A percentile compares a stretch with the other conserved stretches of the same genome.
Conservation (phyloP, 495 filamentous ascomycete species). For the Aspergillus haitiensis region DNA sequence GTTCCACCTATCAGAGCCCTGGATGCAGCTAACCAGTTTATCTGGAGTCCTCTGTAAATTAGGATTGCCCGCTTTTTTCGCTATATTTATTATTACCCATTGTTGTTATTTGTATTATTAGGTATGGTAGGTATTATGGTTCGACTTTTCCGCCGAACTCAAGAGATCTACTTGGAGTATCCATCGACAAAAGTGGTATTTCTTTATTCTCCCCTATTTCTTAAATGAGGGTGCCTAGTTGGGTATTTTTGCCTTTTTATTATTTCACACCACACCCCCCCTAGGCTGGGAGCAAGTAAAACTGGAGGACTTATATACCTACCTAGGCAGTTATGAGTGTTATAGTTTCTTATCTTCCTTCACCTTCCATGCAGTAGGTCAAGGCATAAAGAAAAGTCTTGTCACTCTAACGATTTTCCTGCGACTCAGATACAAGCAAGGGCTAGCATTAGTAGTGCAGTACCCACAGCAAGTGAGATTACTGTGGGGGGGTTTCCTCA, state of each 20-base stretch:
- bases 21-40: background rate
- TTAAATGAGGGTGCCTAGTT: too few relatives aligned
- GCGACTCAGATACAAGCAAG: constrained; percentile 4
- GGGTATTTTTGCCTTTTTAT: too few relatives aligned
- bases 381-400: background rate
- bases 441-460: background rate
- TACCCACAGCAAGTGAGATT: constrained; percentile 3
- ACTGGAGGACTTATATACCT: background rate
- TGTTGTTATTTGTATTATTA: background rate
- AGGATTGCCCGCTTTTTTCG: background rate
- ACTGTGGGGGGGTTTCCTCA: background rate
- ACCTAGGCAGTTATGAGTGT: background rate
- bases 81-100: background rate
- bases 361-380: background rate
- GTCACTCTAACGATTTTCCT: background rate
- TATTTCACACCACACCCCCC: too few relatives aligned
- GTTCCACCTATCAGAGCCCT: constrained; percentile 9
- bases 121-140: too few relatives aligned
- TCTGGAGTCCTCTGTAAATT: constrained; percentile 2
- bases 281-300: background rate
- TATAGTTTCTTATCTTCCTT: background rate
- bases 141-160: too few relatives aligned
- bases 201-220: too few relatives aligned
- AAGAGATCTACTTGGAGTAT: too few relatives aligned
- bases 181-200: too few relatives aligned